Evolutionary conservation across 805 yeast species (phyloP).

Genomic region (Crinitomyces ghanaensis): DNA sequence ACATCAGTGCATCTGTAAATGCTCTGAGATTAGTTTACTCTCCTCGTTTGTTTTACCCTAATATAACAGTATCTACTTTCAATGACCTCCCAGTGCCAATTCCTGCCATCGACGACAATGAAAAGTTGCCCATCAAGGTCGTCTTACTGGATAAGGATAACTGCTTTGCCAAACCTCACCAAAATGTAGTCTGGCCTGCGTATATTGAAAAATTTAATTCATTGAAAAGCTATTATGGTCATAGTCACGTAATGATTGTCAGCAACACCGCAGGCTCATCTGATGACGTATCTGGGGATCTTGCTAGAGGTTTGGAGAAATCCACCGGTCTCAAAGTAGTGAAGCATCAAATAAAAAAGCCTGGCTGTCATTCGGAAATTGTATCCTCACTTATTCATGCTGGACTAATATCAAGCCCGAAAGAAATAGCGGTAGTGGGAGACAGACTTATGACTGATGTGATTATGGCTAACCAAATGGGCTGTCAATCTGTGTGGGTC

Average conservation of each 20-base stretch:
- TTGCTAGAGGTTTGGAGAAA: conserved; percentile 52
- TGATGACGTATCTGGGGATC: conserved; percentile 49
- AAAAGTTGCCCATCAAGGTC: conserved; percentile 37
- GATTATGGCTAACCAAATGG: conserved; percentile 90
- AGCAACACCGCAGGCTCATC: conserved; percentile 89
- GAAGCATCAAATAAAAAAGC: conserved; percentile 25
- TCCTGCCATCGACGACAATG: conserved; percentile 27
- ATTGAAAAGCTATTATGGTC: conserved; percentile 49
- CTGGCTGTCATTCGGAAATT: conserved; percentile 45
- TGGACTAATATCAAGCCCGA: conserved; percentile 36
- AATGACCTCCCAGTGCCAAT: conserved; percentile 48
- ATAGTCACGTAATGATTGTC: conserved; percentile 57
- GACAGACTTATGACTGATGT: conserved; percentile 88
- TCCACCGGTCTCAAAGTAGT: conserved; percentile 33
- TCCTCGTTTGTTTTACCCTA: conserved; percentile 66
- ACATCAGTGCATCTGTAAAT: conserved; percentile 69
- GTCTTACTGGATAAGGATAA: conserved; percentile 90
- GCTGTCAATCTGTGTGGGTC: conserved; percentile 75
- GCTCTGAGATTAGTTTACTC: conserved; percentile 44
- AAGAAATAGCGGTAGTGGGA: conserved; percentile 76
- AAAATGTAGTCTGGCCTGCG: conserved; percentile 67
- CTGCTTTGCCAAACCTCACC: conserved; percentile 81
- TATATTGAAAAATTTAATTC: conserved; percentile 46
- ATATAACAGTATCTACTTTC: conserved; percentile 42
- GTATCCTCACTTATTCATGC: conserved; percentile 42